Evolutionary conservation across 2,329 filamentous ascomycete species (phyloP), one percentile per base, ranked within the genome.

Genomic region (Fusarium ambrosium): DNA sequence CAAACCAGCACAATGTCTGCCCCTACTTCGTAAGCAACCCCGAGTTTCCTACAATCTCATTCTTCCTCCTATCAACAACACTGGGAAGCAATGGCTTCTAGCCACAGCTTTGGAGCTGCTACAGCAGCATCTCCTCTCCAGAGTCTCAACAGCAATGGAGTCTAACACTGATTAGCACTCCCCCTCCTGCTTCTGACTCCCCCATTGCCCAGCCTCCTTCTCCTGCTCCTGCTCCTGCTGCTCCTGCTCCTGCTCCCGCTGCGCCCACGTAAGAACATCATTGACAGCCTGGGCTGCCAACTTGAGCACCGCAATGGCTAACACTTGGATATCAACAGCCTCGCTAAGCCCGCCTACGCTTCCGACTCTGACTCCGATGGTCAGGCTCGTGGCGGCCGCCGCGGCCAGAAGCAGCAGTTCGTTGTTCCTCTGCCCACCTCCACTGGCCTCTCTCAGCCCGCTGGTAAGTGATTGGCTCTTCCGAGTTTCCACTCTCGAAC

Each of bases 401-500:
- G 77, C 43, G 64, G 64, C 71, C 72, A 65, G 71, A 79, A 75
- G 72, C 73, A 71, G 70, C 74, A 80, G 71, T 76, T 80, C 34
- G 77, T 78, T 65, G 77, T 77, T 73, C 76, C 77, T 65, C 76
- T 79, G 53, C 79, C 79, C 73, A 81, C 75, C 62, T 82, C 71
- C 69, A 82, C 83, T 39, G 80, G 79, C 58, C 80, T 84, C 59
- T 83, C 83, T 13, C 82, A 83, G 66, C 78, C 80, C 41, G 80
- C 77, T 64, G 78, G 78, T 79, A 74, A 60, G 75, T 69, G 29
- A 53, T 22, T 29, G 32, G 9, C 36, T n/a, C 2, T 11, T 18
- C 8, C 6, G 34, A 45, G 32, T 34, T 34, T 34, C 32, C 32
- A 34, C 32, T 34, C 32, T 34, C 32, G 1, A 34, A 13, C 8